Evolutionary conservation across 2,329 filamentous ascomycete genomes (phyloP).

Genomic region (Coniochaeta prunicola): DNA sequence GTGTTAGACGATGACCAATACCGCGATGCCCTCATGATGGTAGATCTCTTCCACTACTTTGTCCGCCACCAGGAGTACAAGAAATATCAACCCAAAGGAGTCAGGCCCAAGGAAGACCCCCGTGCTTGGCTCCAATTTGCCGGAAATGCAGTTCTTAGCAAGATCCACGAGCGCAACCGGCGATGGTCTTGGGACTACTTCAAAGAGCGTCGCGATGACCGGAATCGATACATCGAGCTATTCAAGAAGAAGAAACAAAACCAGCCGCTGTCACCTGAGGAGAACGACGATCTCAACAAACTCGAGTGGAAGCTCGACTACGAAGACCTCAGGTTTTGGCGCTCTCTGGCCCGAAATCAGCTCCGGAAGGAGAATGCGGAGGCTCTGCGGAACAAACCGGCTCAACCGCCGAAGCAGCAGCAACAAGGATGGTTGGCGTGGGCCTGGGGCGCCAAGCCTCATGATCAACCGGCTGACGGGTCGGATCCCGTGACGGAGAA

Average conservation of each 20-base stretch:
- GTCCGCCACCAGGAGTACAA: constrained; percentile 97
- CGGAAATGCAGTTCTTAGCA: constrained; percentile 77
- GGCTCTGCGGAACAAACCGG: constrained; percentile 60
- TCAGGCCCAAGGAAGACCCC: constrained; percentile 79
- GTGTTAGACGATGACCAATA: constrained; percentile 98
- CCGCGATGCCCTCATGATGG: constrained; percentile 93
- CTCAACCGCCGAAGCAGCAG: constrained; percentile 43
- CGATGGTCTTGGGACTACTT: constrained; percentile 97
- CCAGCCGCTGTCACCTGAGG: constrained; percentile 61
- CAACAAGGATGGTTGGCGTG: constrained; percentile 87
- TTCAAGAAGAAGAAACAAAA: constrained; percentile 91
- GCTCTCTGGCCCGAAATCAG: constrained; percentile 87
- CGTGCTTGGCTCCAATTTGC: constrained; percentile 90
- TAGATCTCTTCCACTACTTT: constrained; percentile 98
- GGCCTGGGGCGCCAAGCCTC: constrained; percentile 74
- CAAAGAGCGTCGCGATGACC: constrained; percentile 83
- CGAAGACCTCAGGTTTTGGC: constrained; percentile 95
- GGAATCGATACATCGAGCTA: constrained; percentile 79
- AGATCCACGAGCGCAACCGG: constrained; percentile 90
- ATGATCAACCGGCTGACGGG: constrained; percentile 34
- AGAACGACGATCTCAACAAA: constrained; percentile 63
- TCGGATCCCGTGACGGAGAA: constrained; percentile 57
- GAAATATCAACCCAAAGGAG: constrained; percentile 76
- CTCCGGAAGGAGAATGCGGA: constrained; percentile 91
- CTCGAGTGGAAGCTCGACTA: constrained; percentile 87